phyloP scores from a whole-genome alignment of 1,139 yeast genomes.

The Saccharomyces hybrid region DNA sequence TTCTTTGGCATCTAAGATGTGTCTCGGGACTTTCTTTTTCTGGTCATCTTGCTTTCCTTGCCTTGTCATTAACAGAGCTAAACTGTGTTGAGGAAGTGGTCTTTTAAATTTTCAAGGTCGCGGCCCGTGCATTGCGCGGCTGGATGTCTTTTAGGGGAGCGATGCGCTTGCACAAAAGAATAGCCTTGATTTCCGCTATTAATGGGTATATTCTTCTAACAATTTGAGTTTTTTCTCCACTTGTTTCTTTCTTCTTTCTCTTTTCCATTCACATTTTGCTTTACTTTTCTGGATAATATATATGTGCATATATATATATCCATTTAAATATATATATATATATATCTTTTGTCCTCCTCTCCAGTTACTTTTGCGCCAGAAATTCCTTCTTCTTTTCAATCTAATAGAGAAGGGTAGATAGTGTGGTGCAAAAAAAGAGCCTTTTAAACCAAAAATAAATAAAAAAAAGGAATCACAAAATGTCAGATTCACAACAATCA shows the following conservation, averaged over 20 bases:
- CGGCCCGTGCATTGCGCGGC: conserved; percentile 1
- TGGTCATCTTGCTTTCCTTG: not conserved
- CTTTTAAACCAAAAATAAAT: not conserved
- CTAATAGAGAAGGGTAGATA: not conserved
- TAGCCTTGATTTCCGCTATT: not conserved
- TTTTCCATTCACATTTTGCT: not conserved
- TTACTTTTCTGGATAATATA: not conserved
- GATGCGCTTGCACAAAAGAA: not conserved
- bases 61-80: not conserved
- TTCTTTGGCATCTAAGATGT: not conserved
- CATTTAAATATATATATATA: too few relatives aligned
- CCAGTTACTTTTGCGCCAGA: not conserved
- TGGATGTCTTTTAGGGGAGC: not conserved
- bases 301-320: not conserved
- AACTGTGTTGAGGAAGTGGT: not conserved
- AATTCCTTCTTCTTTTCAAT: not conserved
- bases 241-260: not conserved
- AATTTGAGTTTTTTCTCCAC: not conserved
- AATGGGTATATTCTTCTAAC: not conserved
- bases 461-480: conserved; percentile 6
- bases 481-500: conserved; percentile 37
- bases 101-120: not conserved
- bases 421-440: conserved; percentile 3
- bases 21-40: not conserved
- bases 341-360: not conserved